Evolutionary conservation across 2,329 filamentous ascomycete species (phyloP).

Genomic region (Plectosphaerella sp.): DNA sequence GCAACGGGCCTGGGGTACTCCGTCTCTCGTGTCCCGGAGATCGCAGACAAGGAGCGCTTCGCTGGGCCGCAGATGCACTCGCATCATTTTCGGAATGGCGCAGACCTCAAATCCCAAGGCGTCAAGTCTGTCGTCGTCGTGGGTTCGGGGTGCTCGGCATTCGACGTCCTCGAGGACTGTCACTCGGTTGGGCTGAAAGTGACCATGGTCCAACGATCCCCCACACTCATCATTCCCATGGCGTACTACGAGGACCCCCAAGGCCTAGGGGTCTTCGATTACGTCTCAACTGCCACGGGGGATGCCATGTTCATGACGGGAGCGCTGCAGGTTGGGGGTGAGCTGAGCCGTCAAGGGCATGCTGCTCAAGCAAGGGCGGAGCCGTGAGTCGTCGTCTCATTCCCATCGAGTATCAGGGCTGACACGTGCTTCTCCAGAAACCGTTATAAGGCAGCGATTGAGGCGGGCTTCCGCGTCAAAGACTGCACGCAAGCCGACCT

Average conservation of each 20-base stretch:
- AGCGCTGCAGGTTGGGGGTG: slow-evolving; percentile 6
- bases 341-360: slow-evolving; percentile 3
- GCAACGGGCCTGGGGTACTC: slow-evolving; percentile 18
- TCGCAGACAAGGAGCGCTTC: slow-evolving; percentile 15
- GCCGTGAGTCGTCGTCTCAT: slow-evolving; percentile 10
- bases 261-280: slow-evolving; percentile 25
- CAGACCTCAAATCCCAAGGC: slow-evolving; percentile 12
- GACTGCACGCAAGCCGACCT: slow-evolving; percentile 9
- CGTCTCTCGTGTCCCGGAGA: slow-evolving; percentile 16
- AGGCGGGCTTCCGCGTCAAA: slow-evolving; percentile 4
- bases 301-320: slow-evolving; percentile 14
- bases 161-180: slow-evolving; percentile 32
- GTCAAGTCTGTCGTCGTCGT: slow-evolving; percentile 25
- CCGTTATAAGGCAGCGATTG: slow-evolving; percentile 2
- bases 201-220: slow-evolving; percentile 29
- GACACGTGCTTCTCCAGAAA: neutral
- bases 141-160: slow-evolving; percentile 37
- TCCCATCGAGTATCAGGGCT: neutral
- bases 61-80: slow-evolving; percentile 21
- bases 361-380: slow-evolving; percentile 2
- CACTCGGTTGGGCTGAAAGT: slow-evolving; percentile 20
- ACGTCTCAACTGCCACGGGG: slow-evolving; percentile 9
- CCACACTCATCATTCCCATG: slow-evolving; percentile 27
- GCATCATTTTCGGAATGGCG: slow-evolving; percentile 13
- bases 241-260: slow-evolving; percentile 19